Base-by-base conservation (phyloP, 2,329 filamentous ascomycete species). In the Fusarium succisae region DNA sequence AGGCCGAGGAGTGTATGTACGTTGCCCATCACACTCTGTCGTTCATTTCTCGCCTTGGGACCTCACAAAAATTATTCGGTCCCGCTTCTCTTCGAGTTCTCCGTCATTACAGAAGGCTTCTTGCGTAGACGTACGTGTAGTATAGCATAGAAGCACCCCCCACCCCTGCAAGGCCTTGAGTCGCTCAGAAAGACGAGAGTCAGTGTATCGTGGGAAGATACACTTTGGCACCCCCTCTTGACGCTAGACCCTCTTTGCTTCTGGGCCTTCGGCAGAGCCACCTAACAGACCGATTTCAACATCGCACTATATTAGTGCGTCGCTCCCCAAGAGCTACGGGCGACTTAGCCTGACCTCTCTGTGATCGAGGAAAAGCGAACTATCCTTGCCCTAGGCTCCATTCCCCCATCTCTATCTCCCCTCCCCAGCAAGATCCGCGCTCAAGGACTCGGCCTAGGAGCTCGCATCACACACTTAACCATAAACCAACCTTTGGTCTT, bases 221-320 rank as follows among this genome's bases (percentile, higher is more conserved):
- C 70, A 75, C 73, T 78, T 78, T 78, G 63, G 62, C 72, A 77
- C 75, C 73, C 75, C 78, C 74, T 78, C 76, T 78, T 72, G 74
- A 76, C 81, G 80, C 81, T 82, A 82, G 76, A 75, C 81, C 81
- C 75, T 77, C 72, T 82, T 81, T 72, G 79, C 79, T 73, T 76
- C 80, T 78, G 78, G 73, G 55, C 66, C 59, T 72, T 80, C 79
- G 79, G 80, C 76, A 81, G 75, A 79, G 77, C 76, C 78, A 79
- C 78, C 64, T 72, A 76, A 78, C 75, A 77, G 77, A 53, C 74
- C 77, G 72, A 78, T 78, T 74, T 74, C 77, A 78, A 81, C 76
- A 80, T 73, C 79, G 79, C 79, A 82, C 81, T 83, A 83, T 83
- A 83, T 81, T 83, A 83, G 82, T 82, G 79, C 77, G 76, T 77